Base-by-base conservation (phyloP, 225 moss, liverwort and hornwort genomes). In the Lunularia cruciata region DNA sequence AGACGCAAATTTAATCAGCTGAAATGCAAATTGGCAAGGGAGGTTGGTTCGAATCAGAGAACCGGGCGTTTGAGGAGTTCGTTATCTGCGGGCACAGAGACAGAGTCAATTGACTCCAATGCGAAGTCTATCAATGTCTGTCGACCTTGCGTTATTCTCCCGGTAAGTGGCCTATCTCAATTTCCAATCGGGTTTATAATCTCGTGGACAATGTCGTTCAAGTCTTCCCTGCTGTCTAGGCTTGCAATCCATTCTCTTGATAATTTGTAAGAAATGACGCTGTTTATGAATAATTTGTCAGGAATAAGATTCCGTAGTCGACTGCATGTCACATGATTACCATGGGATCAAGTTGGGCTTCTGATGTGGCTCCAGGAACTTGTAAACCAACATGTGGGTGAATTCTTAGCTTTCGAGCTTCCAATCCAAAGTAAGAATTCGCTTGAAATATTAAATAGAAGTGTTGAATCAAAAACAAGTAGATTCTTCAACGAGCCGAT, bases 111-210 rank as follows among this genome's bases (percentile, higher is more conserved):
- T 18, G 75, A 72, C 12, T 63, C 75, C 37, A 67, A 68, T 15
- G 67, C 59, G 2, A 59, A 48, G 49, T 47, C 37, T 2, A 57
- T 72, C 62, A 86, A 84, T 26, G 38, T 79, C 15, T 71, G 87
- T 67, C 88, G 92, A 39, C 92, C 95, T 16, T 78, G 79, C 34
- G 95, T 95, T 40, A 84, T 95, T 60, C 72, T 95, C 10, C 95
- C 95, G 76, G 95, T 94, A 66, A 78, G 73, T 83, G 25, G 11
- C 51, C 46, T 30, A 26, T 25, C 36, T 31, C 37, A 49, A 7
- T 12, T 12, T 27, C 8, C 34, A 6, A 12, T 16, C 14, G 20
- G 25, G 13, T 57, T 57, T 57, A 30, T 25, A 52, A 31, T 15
- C 31, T 14, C 26, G 43, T 43, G 8, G 27, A 63, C 1, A 26